Evolutionary conservation across 2,329 filamentous ascomycete species (phyloP), one percentile per base, ranked within the genome.

Genomic region (Cladosporium sp.): DNA sequence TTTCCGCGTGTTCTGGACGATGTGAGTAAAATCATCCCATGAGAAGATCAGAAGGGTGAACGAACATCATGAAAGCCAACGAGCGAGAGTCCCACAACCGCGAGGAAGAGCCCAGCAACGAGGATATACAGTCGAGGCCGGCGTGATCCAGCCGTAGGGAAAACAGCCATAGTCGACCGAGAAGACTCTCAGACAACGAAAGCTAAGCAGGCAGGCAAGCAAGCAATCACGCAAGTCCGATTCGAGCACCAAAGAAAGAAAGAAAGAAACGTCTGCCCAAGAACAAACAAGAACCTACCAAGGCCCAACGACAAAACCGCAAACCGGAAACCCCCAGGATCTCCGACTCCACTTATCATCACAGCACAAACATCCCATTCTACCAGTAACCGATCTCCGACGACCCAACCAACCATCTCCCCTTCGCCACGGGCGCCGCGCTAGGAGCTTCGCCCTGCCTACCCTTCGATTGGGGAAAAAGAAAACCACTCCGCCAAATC

Each of bases 351-450:
- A 18, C 16, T 18, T 18, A 18, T 18, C 16, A 18, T 18, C 16
- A 18, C 16, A 41, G 7, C 38, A 18, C 38, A 34, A 14, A 13
- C 46, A 41, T 49, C 10, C 46, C 31, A 42, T 18, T 18, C 16
- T 18, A 18, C 16, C 16, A 19, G 40, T 33, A 14, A 31, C 35
- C 46, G 16, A 34, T 43, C 40, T 50, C 14, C 28, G 28, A 13
- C 16, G 16, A 18, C 18, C 31, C 22, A 38, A 10, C 13, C 33
- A 13, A 2, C 13, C 13, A 9, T 33, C 34, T 50, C 31, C 46
- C 38, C 8, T 43, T 50, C 9, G 46, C 46, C 46, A 50, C 31
- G 38, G 46, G 46, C 46, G 46, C 46, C 41, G 32, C 46, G 38
- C 46, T 50, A 50, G 40, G 46, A 43, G 14, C 38, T 18, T 18